These are phyloP conservation scores for Fusarium agapanthi DNA, from an alignment of 2,329 filamentous ascomycete species.

Conservation along the genomic window DNA sequence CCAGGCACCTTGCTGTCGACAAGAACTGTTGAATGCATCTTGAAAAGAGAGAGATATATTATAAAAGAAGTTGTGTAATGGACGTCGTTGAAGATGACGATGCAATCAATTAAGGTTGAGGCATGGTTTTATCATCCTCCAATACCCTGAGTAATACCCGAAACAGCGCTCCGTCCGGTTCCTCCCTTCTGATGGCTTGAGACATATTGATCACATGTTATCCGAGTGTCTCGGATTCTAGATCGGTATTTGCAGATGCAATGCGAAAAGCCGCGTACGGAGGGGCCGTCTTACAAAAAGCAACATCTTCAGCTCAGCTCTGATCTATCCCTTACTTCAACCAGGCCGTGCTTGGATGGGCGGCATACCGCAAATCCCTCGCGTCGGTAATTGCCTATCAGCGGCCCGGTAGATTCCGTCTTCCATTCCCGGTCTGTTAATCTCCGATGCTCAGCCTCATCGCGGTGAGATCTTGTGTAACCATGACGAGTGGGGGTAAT, in stretches of 20 bases:
- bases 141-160: neutral
- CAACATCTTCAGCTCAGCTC: neutral
- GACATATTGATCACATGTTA: neutral
- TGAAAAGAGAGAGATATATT: neutral
- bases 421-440: neutral
- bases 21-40: neutral
- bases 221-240: neutral
- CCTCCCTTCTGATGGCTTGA: neutral
- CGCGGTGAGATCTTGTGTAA: neutral
- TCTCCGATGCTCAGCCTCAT: neutral
- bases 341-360: neutral
- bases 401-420: neutral
- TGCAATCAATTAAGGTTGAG: rapidly evolving
- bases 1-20: neutral
- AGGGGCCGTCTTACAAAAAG: neutral
- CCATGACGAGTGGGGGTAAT: neutral
- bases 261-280: neutral
- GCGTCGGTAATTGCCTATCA: neutral
- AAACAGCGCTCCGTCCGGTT: neutral
- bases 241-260: neutral
- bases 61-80: too few relatives aligned
- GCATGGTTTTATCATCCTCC: neutral
- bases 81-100: too few relatives aligned
- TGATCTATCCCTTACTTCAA: neutral
- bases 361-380: neutral